These are phyloP conservation scores for Ceratocystis huliohia DNA, from an alignment of 2,329 filamentous ascomycete species.

Conservation along the genomic window DNA sequence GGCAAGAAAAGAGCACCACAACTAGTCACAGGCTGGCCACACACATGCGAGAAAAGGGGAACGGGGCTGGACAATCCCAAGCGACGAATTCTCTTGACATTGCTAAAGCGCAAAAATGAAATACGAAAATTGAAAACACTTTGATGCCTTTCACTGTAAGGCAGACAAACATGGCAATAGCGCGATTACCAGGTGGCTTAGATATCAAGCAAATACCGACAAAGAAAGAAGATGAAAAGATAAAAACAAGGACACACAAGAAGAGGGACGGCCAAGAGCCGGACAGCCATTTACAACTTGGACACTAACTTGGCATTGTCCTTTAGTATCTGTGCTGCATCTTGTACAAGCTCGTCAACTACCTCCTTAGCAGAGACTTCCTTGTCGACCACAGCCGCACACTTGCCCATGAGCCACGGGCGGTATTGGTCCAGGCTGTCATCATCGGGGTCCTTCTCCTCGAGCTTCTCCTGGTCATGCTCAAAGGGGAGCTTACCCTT, in stretches of 20 bases:
- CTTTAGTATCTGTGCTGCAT: constrained; percentile 60
- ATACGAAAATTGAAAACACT: background rate
- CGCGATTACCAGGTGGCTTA: background rate
- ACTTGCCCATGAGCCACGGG: constrained; percentile 94
- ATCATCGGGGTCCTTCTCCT: constrained; percentile 56
- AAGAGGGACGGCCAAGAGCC: background rate
- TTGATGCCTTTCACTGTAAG: constrained; percentile 7
- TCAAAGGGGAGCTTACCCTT: constrained; percentile 92
- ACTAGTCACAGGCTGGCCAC: background rate
- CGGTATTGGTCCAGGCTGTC: constrained; percentile 84
- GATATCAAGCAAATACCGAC: background rate
- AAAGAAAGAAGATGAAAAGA: background rate
- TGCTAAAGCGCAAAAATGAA: background rate
- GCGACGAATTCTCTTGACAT: background rate
- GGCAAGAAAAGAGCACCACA: background rate
- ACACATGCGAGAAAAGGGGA: background rate
- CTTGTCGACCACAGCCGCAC: constrained; percentile 84
- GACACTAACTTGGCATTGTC: constrained; percentile 49
- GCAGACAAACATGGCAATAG: background rate
- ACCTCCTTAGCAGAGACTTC: constrained; percentile 83
- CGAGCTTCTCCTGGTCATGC: constrained; percentile 76
- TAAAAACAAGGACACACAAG: background rate
- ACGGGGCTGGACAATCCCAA: background rate
- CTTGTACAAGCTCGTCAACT: constrained; percentile 82
- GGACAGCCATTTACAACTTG: constrained; percentile 47